Conservation (phyloP, 345 rosid genomes). For the Conringia planisiliqua region DNA sequence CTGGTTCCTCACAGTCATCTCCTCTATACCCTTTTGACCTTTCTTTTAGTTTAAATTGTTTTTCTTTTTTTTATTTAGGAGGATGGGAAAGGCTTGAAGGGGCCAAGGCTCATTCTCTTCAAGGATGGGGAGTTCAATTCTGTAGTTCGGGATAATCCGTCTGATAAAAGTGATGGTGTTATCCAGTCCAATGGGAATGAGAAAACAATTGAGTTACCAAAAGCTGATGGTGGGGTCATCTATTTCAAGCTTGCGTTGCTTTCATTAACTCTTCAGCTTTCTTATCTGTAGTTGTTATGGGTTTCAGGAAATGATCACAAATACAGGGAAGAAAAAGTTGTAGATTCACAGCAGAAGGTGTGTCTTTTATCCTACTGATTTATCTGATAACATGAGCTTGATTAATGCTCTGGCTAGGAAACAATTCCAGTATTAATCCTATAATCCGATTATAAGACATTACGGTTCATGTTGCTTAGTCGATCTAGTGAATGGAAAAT, state of each 20-base stretch:
- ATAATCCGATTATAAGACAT: not conserved
- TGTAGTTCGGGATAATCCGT: slow-evolving; percentile 32
- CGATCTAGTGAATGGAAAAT: slow-evolving; percentile 1
- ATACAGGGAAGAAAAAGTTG: slow-evolving; percentile 30
- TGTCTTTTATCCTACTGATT: not conserved
- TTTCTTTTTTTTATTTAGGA: slow-evolving; percentile 47
- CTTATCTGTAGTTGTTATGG: slow-evolving; percentile 15
- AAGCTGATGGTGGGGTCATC: slow-evolving; percentile 43
- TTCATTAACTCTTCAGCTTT: slow-evolving; percentile 9
- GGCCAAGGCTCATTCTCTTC: slow-evolving; percentile 62
- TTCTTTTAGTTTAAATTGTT: not conserved
- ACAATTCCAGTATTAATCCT: not conserved
- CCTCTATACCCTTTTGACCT: not conserved
- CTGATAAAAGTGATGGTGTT: slow-evolving; percentile 26
- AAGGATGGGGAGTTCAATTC: slow-evolving; percentile 48
- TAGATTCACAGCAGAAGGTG: slow-evolving; percentile 50
- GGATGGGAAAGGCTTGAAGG: slow-evolving; percentile 57
- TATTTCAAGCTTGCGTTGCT: not conserved
- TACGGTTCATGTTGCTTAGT: not conserved
- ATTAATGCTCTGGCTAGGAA: slow-evolving; percentile 3
- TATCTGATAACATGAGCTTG: not conserved
- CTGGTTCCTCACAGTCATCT: not conserved
- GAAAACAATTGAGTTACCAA: slow-evolving; percentile 21
- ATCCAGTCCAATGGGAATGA: slow-evolving; percentile 28
- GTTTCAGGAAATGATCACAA: slow-evolving; percentile 47